Conservation (phyloP, 2,329 filamentous ascomycete genomes). For the Ophiobolus disseminans region DNA sequence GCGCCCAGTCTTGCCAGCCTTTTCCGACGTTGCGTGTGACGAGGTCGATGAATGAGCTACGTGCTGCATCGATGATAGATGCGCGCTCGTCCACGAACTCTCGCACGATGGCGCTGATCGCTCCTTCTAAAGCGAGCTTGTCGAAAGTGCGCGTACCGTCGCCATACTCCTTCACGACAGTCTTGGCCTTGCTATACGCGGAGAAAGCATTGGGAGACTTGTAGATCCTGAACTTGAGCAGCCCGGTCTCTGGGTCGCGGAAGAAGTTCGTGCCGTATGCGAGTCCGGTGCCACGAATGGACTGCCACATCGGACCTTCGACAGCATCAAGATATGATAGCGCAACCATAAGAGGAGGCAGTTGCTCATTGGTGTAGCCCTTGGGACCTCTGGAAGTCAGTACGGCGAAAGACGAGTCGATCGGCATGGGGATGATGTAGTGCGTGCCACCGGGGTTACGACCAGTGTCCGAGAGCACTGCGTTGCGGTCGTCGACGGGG, state of each 20-base stretch:
- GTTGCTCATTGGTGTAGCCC: constrained; percentile 75
- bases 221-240: constrained; percentile 85
- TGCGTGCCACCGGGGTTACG: constrained; percentile 75
- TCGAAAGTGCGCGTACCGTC: constrained; percentile 77
- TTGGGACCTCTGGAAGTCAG: constrained; percentile 76
- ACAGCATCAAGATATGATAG: constrained; percentile 90
- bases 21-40: constrained; percentile 78
- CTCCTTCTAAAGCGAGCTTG: constrained; percentile 82
- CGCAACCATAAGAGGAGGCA: constrained; percentile 87
- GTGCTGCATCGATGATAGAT: constrained; percentile 81
- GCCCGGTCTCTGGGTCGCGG: constrained; percentile 78
- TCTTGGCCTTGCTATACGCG: constrained; percentile 78
- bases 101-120: constrained; percentile 88
- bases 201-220: constrained; percentile 88
- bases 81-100: constrained; percentile 86
- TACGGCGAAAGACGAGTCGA: constrained; percentile 89
- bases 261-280: constrained; percentile 87
- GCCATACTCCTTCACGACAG: constrained; percentile 76
- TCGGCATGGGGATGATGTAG: constrained; percentile 86
- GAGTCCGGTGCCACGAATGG: constrained; percentile 88
- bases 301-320: constrained; percentile 93
- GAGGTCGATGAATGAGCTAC: constrained; percentile 81
- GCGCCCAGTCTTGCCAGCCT: constrained; percentile 78
- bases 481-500: constrained; percentile 72
- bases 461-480: constrained; percentile 78